phyloP scores from a whole-genome alignment of 2,329 filamentous ascomycete genomes.

The Zasmidium angulare region DNA sequence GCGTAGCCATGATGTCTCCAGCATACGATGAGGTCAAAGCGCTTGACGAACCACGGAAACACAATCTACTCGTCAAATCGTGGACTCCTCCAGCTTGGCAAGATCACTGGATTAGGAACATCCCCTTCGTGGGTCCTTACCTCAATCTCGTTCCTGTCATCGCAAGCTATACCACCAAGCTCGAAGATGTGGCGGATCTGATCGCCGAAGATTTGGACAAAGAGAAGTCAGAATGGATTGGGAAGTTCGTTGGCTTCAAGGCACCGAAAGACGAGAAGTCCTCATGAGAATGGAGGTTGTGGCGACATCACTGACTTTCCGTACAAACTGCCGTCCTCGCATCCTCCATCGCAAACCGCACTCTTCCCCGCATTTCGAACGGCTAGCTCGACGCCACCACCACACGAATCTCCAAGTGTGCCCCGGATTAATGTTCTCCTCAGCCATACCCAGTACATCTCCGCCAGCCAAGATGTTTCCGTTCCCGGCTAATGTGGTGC shows the following conservation, averaged over 20 bases:
- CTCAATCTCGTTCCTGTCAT: slow-evolving; percentile 29
- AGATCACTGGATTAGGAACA: slow-evolving; percentile 34
- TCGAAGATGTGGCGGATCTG: slow-evolving; percentile 46
- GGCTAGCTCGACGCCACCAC: neutral
- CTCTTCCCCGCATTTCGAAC: neutral
- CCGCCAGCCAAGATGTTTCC: neutral
- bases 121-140: slow-evolving; percentile 34
- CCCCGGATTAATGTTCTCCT: neutral
- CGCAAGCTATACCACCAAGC: slow-evolving; percentile 39
- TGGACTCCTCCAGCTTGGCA: slow-evolving; percentile 36
- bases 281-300: neutral
- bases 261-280: neutral
- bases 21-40: neutral
- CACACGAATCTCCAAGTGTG: neutral
- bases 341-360: neutral
- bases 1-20: slow-evolving; percentile 36
- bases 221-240: neutral
- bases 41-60: slow-evolving; percentile 31
- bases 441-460: neutral
- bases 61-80: slow-evolving; percentile 33
- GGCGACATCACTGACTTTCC: neutral
- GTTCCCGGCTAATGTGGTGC: neutral
- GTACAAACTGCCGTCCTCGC: neutral
- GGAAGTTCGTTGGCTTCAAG: slow-evolving; percentile 1
- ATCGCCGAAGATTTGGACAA: slow-evolving; percentile 41